These are phyloP conservation scores for Apiospora rasikravindrae DNA, from an alignment of 2,329 filamentous ascomycete genomes.

Conservation along the genomic window DNA sequence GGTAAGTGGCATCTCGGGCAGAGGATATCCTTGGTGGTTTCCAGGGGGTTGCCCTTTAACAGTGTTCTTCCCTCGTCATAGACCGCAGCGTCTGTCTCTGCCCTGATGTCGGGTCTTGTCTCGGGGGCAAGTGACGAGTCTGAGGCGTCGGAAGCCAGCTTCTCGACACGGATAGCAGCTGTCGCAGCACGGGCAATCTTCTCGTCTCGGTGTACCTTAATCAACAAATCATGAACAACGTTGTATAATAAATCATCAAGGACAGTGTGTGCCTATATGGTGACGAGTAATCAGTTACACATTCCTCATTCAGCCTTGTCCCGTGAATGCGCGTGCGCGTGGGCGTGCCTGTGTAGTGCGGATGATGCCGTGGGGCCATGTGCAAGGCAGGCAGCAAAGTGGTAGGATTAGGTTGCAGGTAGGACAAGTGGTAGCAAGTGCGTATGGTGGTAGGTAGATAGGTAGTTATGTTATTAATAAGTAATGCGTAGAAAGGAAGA, in stretches of 20 bases:
- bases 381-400: neutral
- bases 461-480: neutral
- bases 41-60: constrained; percentile 74
- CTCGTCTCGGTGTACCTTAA: constrained; percentile 78
- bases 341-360: neutral
- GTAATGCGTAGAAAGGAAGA: constrained; percentile 28
- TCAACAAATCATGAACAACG: constrained; percentile 74
- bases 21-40: constrained; percentile 72
- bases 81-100: constrained; percentile 70
- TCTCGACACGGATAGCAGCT: constrained; percentile 68
- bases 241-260: constrained; percentile 79
- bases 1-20: constrained; percentile 79
- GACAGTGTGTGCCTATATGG: constrained; percentile 59
- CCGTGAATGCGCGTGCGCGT: neutral
- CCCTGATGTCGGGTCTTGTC: constrained; percentile 58
- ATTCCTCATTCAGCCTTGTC: neutral
- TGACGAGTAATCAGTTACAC: neutral
- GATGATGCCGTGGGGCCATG: constrained; percentile 12
- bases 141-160: constrained; percentile 61
- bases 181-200: constrained; percentile 74
- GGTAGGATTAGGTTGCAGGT: constrained; percentile 16
- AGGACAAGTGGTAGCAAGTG: constrained; percentile 19
- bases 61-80: constrained; percentile 73
- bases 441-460: neutral
- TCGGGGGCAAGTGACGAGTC: constrained; percentile 57